Evolutionary conservation across 257 asterid species (phyloP).

Genomic region (Echites panduratus): DNA sequence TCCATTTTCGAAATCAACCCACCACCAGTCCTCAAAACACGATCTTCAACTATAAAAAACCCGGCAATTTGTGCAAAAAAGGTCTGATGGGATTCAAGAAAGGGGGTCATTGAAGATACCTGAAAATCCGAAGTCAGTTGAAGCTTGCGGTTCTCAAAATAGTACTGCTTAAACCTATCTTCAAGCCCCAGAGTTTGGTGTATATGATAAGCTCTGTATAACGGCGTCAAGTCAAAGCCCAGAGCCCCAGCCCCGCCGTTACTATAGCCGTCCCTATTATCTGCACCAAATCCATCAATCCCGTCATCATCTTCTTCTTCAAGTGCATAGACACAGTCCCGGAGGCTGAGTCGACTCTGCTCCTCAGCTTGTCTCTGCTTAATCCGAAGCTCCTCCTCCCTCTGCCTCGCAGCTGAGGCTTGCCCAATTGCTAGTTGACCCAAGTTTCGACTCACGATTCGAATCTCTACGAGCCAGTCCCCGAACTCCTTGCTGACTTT

Average conservation of each 20-base stretch:
- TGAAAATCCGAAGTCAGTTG: constrained; percentile 95
- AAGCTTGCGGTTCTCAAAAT: constrained; percentile 88
- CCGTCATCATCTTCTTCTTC: constrained; percentile 86
- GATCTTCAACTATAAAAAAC: constrained; percentile 88
- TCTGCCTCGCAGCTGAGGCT: constrained; percentile 90
- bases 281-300: constrained; percentile 39
- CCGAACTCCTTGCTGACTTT: constrained; percentile 78
- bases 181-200: constrained; percentile 83
- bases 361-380: constrained; percentile 98
- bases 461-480: constrained; percentile 95
- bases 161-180: constrained; percentile 74
- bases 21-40: constrained; percentile 89
- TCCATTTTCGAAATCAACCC: constrained; percentile 76
- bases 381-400: constrained; percentile 86
- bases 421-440: constrained; percentile 99
- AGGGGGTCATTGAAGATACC: constrained; percentile 97
- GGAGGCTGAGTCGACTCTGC: constrained; percentile 80
- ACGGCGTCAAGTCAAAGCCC: constrained; percentile 85
- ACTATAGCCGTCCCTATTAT: constrained; percentile 21
- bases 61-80: constrained; percentile 99
- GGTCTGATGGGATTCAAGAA: constrained; percentile 88
- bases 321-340: constrained; percentile 80
- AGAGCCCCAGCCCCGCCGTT: constrained; percentile 39
- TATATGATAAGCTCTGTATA: constrained; percentile 79
- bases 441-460: constrained; percentile 69